A percentile compares a stretch with the other conserved stretches of the same genome.
These are phyloP conservation scores for Eleusine indica DNA, from an alignment of 176 grass and related monocot species.

Conservation along the genomic window DNA sequence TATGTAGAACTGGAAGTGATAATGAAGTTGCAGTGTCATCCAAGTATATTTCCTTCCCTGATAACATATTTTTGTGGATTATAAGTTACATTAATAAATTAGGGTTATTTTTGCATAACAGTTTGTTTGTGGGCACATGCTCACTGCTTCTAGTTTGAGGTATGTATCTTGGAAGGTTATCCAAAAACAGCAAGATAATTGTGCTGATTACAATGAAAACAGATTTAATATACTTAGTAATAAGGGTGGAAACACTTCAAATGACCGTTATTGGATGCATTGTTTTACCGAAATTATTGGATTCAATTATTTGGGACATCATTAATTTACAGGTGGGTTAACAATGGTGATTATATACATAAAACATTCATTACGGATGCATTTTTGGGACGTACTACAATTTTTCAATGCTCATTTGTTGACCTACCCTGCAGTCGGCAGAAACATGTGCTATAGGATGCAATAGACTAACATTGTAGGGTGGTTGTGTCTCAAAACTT, in stretches of 20 bases:
- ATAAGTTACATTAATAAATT: conserved; percentile 23
- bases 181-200: conserved; percentile 20
- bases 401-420: conserved; percentile 33
- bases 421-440: conserved; percentile 11
- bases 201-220: background rate
- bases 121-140: conserved; percentile 12
- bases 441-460: conserved; percentile 1
- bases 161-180: conserved; percentile 5
- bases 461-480: background rate
- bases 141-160: background rate
- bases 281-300: background rate
- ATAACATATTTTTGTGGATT: conserved; percentile 3
- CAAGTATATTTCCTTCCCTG: conserved; percentile 59
- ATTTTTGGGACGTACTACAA: conserved; percentile 4
- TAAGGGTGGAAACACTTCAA: conserved; percentile 5
- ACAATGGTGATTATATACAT: too few relatives aligned
- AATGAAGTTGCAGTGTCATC: conserved; percentile 69
- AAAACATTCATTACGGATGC: background rate
- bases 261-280: conserved; percentile 3
- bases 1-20: conserved; percentile 63
- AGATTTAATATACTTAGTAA: background rate
- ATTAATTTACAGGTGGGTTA: background rate
- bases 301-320: background rate
- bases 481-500: conserved; percentile 18
- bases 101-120: conserved; percentile 33